phyloP scores from a whole-genome alignment of 331 rosid genomes.

The Ulmus americana region DNA sequence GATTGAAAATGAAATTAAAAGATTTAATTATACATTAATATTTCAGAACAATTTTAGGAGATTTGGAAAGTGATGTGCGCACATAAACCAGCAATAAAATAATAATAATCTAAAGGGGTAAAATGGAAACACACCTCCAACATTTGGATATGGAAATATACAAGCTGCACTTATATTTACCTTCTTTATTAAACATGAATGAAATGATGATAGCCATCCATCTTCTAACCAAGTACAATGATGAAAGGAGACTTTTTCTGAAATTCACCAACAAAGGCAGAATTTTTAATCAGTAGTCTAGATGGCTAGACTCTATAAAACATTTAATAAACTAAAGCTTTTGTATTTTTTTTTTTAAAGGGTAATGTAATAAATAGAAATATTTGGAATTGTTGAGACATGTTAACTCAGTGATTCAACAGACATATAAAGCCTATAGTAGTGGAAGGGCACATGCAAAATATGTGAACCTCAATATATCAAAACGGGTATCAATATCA shows the following conservation, averaged over 20 bases:
- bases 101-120: constrained; percentile 1
- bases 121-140: not conserved
- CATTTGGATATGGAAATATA: constrained; percentile 14
- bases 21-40: not conserved
- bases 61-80: not conserved
- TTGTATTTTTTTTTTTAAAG: no score
- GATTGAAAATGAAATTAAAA: no score
- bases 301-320: no score
- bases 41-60: not conserved
- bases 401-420: no score
- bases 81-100: not conserved
- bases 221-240: constrained; percentile 77
- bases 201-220: constrained; percentile 84
- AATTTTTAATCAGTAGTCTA: constrained; percentile 5
- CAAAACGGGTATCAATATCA: no score
- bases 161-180: constrained; percentile 30
- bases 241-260: constrained; percentile 74
- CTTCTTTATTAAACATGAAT: constrained; percentile 84
- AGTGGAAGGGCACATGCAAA: no score
- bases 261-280: constrained; percentile 22
- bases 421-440: no score
- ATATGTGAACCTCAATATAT: no score
- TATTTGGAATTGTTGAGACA: no score
- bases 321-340: no score
- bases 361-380: no score